phyloP scores from a whole-genome alignment of 106 monocot genomes.

The Dendrobium nobile region DNA sequence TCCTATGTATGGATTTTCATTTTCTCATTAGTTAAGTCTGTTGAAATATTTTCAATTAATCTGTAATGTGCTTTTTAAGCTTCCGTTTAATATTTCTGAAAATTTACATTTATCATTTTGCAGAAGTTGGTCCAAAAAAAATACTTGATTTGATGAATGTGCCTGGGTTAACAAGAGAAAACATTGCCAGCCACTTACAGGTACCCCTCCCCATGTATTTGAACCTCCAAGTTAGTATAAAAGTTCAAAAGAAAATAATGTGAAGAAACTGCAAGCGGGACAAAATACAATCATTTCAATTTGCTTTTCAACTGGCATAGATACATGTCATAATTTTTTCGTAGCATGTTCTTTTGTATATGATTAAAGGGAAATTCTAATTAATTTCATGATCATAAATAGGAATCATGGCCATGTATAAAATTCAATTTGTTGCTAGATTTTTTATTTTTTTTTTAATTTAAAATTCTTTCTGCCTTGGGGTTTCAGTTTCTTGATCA shows the following conservation, averaged over 20 bases:
- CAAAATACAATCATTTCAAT: background rate
- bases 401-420: too few species aligned
- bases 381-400: too few species aligned
- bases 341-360: too few species aligned
- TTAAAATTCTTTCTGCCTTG: too few species aligned
- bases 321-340: too few species aligned
- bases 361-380: too few species aligned
- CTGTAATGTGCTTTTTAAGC: background rate
- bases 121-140: constrained; percentile 98
- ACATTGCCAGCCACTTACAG: constrained; percentile 96
- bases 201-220: constrained; percentile 14
- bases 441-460: too few species aligned
- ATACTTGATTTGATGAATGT: constrained; percentile 95
- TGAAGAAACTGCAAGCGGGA: background rate
- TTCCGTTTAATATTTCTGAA: background rate
- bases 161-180: constrained; percentile 89
- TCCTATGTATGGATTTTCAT: background rate
- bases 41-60: background rate
- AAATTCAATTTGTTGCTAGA: too few species aligned
- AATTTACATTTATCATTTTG: background rate
- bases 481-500: too few species aligned
- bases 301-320: background rate
- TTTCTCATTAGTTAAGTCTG: background rate
- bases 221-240: background rate
- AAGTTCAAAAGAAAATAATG: background rate